Conservation (phyloP, 164 flowering plant genomes). For the Buxus sempervirens region DNA sequence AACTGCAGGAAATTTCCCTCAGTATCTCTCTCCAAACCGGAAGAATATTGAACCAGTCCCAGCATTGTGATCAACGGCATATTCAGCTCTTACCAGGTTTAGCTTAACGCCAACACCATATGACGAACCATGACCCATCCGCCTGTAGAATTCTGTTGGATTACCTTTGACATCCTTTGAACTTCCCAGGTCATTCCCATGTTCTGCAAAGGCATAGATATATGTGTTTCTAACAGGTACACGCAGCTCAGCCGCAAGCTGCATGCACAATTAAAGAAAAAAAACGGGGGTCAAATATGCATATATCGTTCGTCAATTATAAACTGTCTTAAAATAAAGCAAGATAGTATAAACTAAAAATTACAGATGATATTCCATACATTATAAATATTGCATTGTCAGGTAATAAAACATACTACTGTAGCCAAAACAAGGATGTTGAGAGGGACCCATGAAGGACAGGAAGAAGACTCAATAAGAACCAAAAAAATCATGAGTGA, state of each 20-base stretch:
- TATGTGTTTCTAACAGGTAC: conserved; percentile 83
- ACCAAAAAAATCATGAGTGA: too few species aligned
- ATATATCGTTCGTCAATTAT: not conserved
- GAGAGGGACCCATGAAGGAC: too few species aligned
- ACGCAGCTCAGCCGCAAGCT: conserved; percentile 92
- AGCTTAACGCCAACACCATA: conserved; percentile 88
- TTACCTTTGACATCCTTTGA: conserved; percentile 98
- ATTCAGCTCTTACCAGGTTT: conserved; percentile 90
- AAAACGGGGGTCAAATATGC: not conserved
- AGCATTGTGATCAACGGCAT: conserved; percentile 95
- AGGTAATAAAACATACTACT: too few species aligned
- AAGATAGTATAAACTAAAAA: too few species aligned
- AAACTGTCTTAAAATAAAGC: too few species aligned
- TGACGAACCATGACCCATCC: conserved; percentile 92
- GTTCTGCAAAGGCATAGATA: conserved; percentile 88
- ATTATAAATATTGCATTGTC: too few species aligned
- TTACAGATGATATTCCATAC: too few species aligned
- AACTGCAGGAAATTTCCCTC: conserved; percentile 11
- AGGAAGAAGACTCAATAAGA: too few species aligned
- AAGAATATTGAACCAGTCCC: conserved; percentile 93
- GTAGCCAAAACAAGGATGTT: too few species aligned
- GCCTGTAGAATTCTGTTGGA: conserved; percentile 91
- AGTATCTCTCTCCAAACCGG: conserved; percentile 95
- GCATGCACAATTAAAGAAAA: conserved; percentile 14
- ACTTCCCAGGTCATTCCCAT: conserved; percentile 93